Conservation (phyloP, 768 basidiomycete species). For the Candolleomyces eurysporus region DNA sequence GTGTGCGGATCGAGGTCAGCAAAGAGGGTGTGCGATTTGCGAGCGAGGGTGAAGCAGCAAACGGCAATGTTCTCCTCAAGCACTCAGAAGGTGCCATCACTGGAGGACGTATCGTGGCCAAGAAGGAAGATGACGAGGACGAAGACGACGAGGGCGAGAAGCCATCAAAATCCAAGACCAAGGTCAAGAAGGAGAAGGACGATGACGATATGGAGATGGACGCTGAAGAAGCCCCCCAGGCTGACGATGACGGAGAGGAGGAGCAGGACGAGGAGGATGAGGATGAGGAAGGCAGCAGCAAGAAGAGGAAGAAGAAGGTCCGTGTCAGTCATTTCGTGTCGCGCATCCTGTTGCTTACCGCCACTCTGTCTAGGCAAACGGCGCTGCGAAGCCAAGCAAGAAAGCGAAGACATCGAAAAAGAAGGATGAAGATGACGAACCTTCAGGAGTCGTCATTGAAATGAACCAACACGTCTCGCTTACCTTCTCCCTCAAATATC, state of each 20-base stretch:
- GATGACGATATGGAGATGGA: slow-evolving; percentile 53
- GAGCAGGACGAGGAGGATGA: slow-evolving; percentile 51
- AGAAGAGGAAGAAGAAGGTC: slow-evolving; percentile 77
- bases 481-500: slow-evolving; percentile 96
- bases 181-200: slow-evolving; percentile 53
- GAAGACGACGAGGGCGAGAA: slow-evolving; percentile 33
- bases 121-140: slow-evolving; percentile 20
- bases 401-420: slow-evolving; percentile 49
- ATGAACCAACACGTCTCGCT: slow-evolving; percentile 90
- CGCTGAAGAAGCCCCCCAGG: slow-evolving; percentile 31
- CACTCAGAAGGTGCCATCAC: slow-evolving; percentile 55
- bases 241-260: slow-evolving; percentile 43
- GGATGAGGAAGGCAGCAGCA: slow-evolving; percentile 49
- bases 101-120: slow-evolving; percentile 42
- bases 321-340: not conserved
- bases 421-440: slow-evolving; percentile 50
- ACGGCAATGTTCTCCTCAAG: slow-evolving; percentile 81
- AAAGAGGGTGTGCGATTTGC: slow-evolving; percentile 95
- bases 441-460: slow-evolving; percentile 65
- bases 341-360: not conserved
- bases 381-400: slow-evolving; percentile 40
- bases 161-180: slow-evolving; percentile 38
- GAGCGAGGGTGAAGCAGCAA: slow-evolving; percentile 92
- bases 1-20: slow-evolving; percentile 90
- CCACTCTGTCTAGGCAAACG: slow-evolving; percentile 26